Evolutionary conservation across 306 rosid genomes (phyloP).

Genomic region (Cucumis hystrix): DNA sequence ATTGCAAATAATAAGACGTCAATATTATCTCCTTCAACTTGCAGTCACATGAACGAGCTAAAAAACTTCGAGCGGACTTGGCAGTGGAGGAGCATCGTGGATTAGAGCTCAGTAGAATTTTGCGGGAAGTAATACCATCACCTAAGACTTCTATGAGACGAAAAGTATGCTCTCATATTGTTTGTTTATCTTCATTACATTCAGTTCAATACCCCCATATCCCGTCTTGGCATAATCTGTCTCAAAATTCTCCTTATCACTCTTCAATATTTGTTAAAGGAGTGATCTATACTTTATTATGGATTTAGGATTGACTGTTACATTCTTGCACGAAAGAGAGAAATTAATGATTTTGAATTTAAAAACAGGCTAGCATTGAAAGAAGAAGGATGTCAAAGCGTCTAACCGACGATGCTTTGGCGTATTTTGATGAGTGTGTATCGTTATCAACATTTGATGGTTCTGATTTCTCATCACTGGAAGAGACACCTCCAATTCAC

Average conservation of each 20-base stretch:
- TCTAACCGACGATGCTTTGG: conserved; percentile 78
- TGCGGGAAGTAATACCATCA: conserved; percentile 79
- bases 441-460: conserved; percentile 91
- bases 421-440: conserved; percentile 89
- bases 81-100: conserved; percentile 84
- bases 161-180: conserved; percentile 34
- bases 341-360: conserved; percentile 1
- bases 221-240: not conserved
- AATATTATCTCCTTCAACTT: conserved; percentile 12
- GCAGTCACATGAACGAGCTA: conserved; percentile 77
- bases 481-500: conserved; percentile 64
- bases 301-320: not conserved
- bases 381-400: conserved; percentile 83
- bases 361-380: conserved; percentile 74
- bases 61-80: conserved; percentile 68
- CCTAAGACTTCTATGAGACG: conserved; percentile 56
- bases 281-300: not conserved
- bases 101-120: conserved; percentile 70
- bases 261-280: not conserved
- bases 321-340: not conserved
- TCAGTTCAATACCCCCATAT: not conserved
- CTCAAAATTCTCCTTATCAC: not conserved
- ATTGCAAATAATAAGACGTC: not conserved
- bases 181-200: not conserved
- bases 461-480: conserved; percentile 87